A percentile compares a stretch with the other conserved stretches of the same genome.
Conservation (phyloP, 2,329 filamentous ascomycete genomes). For the Pseudogymnoascus sp. region DNA sequence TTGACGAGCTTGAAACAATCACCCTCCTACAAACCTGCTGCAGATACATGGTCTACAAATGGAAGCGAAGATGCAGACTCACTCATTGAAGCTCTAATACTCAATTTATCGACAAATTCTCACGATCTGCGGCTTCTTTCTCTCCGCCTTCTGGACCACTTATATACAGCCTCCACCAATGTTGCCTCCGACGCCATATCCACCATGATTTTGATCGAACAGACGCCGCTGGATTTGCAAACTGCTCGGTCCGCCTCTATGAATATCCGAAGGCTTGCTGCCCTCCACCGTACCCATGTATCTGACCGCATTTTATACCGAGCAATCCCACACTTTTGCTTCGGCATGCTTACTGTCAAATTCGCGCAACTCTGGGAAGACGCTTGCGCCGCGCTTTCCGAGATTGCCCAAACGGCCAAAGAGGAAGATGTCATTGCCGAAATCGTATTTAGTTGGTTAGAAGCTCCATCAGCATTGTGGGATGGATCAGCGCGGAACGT, state of each 20-base stretch:
- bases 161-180: slow-evolving; percentile 48
- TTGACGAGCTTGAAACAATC: slow-evolving; percentile 31
- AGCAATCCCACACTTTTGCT: slow-evolving; percentile 75
- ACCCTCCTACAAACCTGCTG: slow-evolving; percentile 13
- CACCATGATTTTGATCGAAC: slow-evolving; percentile 72
- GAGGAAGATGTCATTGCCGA: slow-evolving; percentile 69
- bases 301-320: slow-evolving; percentile 60
- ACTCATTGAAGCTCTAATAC: slow-evolving; percentile 59
- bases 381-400: slow-evolving; percentile 66
- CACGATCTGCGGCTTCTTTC: slow-evolving; percentile 68
- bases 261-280: slow-evolving; percentile 67
- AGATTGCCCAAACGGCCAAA: slow-evolving; percentile 61
- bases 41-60: slow-evolving; percentile 11
- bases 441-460: slow-evolving; percentile 74
- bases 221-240: slow-evolving; percentile 69
- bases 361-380: slow-evolving; percentile 86
- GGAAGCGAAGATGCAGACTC: slow-evolving; percentile 47
- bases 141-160: slow-evolving; percentile 61
- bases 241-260: slow-evolving; percentile 74
- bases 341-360: slow-evolving; percentile 81
- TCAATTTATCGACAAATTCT: slow-evolving; percentile 69
- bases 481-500: slow-evolving; percentile 38
- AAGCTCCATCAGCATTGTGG: slow-evolving; percentile 50
- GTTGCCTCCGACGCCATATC: slow-evolving; percentile 45
- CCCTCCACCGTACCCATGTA: slow-evolving; percentile 51